Conservation (phyloP, 139 green algal species). For the Klebsormidium nitens region DNA sequence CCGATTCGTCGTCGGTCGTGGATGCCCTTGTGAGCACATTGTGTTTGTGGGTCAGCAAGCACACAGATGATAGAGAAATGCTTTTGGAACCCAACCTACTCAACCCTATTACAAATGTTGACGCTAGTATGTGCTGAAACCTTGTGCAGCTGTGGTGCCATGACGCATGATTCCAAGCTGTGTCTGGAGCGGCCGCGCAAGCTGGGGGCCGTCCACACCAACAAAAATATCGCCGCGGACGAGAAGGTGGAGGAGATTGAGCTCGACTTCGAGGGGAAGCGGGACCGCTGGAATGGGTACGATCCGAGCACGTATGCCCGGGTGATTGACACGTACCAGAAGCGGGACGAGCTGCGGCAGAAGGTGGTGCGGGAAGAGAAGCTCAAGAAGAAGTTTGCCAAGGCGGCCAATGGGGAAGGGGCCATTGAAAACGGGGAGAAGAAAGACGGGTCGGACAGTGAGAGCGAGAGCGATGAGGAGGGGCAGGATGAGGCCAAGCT, state of each 20-base stretch:
- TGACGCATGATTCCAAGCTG: constrained; percentile 92
- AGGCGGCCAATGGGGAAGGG: constrained; percentile 43
- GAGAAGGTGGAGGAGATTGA: constrained; percentile 87
- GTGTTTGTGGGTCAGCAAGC: too few species aligned
- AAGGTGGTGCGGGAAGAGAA: constrained; percentile 55
- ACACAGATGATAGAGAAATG: too few species aligned
- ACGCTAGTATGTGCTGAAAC: too few species aligned
- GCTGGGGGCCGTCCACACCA: constrained; percentile 78
- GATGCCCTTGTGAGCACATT: too few species aligned
- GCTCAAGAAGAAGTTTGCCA: constrained; percentile 57
- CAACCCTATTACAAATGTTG: too few species aligned
- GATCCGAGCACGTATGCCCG: constrained; percentile 51
- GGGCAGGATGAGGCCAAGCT: constrained; percentile 86
- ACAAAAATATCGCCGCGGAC: constrained; percentile 82
- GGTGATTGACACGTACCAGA: constrained; percentile 69
- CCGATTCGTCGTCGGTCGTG: too few species aligned
- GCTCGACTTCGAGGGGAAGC: constrained; percentile 83
- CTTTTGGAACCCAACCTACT: too few species aligned
- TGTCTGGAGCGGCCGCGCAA: constrained; percentile 90
- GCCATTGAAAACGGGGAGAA: constrained; percentile 38
- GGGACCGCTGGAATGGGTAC: constrained; percentile 94
- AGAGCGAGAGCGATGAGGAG: not conserved
- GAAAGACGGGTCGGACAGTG: constrained; percentile 10
- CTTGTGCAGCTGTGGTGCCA: constrained; percentile 90
- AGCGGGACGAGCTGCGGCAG: constrained; percentile 56